These are phyloP conservation scores for Chondrostereum purpureum DNA, from an alignment of 1,284 basidiomycete species.

Conservation along the genomic window DNA sequence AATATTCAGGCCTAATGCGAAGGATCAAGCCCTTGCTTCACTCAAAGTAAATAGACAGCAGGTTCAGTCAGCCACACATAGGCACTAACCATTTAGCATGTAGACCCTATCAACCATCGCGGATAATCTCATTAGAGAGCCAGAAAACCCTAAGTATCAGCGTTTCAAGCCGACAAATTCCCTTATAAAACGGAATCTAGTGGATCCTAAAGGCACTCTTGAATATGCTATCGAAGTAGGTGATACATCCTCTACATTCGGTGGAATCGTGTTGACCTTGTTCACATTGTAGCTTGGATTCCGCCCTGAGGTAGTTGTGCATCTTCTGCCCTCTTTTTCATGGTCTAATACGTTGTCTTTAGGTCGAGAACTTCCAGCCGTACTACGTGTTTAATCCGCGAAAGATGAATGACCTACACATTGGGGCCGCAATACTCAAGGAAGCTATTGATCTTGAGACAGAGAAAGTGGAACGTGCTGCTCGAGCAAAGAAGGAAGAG, in stretches of 20 bases:
- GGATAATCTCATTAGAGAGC: conserved; percentile 65
- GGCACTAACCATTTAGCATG: too few species aligned
- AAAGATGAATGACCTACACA: conserved; percentile 46
- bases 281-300: conserved; percentile 61
- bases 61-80: conserved; percentile 5
- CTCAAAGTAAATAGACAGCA: conserved; percentile 43
- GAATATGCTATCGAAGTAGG: conserved; percentile 72
- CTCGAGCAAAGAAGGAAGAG: conserved; percentile 40
- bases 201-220: conserved; percentile 62
- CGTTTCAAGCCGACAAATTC: conserved; percentile 70
- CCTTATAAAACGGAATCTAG: conserved; percentile 43
- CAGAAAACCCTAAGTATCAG: conserved; percentile 62
- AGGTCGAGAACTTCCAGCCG: conserved; percentile 53
- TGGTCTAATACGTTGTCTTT: not conserved
- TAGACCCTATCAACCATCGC: conserved; percentile 65
- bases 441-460: conserved; percentile 52
- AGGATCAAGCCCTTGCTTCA: conserved; percentile 49
- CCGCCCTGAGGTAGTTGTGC: conserved; percentile 42
- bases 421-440: conserved; percentile 56
- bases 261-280: too few species aligned
- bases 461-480: conserved; percentile 46
- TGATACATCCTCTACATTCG: conserved; percentile 11
- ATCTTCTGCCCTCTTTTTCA: conserved; percentile 7
- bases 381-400: conserved; percentile 56
- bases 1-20: conserved; percentile 67